A percentile compares a stretch with the other conserved stretches of the same genome.
phyloP scores from a whole-genome alignment of 2,329 filamentous ascomycete species.

The Epichloe coenophiala region DNA sequence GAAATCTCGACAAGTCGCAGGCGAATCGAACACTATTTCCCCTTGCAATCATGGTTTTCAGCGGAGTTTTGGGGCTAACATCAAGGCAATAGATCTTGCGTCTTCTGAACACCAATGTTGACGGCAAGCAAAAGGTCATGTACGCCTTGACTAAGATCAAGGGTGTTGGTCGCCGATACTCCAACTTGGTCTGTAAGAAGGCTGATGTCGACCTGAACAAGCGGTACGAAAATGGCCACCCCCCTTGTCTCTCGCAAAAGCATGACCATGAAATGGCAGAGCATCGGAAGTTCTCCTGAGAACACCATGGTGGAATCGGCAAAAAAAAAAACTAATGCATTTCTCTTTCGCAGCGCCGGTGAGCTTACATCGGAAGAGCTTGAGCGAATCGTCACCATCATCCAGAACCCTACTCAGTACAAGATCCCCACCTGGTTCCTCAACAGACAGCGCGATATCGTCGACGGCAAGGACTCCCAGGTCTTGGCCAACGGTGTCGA shows the following conservation, averaged over 20 bases:
- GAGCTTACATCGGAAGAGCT: conserved; percentile 99
- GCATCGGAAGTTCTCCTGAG: neutral
- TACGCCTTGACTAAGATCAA: conserved; percentile 99
- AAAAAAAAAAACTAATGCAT: neutral
- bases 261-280: neutral
- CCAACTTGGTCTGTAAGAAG: conserved; percentile 99
- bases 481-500: conserved; percentile 97
- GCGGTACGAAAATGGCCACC: conserved; percentile 49
- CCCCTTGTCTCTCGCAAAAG: neutral
- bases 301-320: neutral
- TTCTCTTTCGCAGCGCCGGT: conserved; percentile 54
- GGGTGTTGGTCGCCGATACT: conserved; percentile 99
- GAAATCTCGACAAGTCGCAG: neutral
- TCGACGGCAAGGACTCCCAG: conserved; percentile 97
- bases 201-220: conserved; percentile 99
- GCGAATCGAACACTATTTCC: neutral
- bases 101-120: conserved; percentile 98
- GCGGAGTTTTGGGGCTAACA: conserved; percentile 2
- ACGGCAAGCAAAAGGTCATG: conserved; percentile 99
- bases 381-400: conserved; percentile 99
- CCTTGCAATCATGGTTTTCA: neutral
- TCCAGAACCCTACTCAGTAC: conserved; percentile 96
- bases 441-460: conserved; percentile 98
- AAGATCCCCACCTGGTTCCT: conserved; percentile 99
- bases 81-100: conserved; percentile 46